phyloP scores from a whole-genome alignment of 2,329 filamentous ascomycete species.

The Camptophora hylomeconis region DNA sequence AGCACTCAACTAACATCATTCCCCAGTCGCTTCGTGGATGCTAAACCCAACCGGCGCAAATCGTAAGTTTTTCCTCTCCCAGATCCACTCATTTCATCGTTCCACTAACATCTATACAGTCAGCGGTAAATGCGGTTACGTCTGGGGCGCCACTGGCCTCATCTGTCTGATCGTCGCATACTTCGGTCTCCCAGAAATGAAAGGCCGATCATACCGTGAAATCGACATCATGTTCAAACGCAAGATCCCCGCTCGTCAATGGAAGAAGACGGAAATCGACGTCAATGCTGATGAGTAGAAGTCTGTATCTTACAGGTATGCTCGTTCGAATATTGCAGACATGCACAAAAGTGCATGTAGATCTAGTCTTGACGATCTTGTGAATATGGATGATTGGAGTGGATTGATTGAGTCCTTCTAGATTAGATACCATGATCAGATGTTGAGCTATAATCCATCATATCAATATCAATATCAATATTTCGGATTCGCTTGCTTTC shows the following conservation, averaged over 20 bases:
- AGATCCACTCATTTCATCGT: not conserved
- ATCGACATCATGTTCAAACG: conserved; percentile 49
- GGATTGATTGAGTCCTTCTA: no score
- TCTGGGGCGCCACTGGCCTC: conserved; percentile 46
- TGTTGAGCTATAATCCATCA: no score
- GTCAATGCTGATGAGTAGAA: conserved; percentile 49
- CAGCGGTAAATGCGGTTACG: conserved; percentile 45
- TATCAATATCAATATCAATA: no score
- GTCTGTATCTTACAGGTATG: no score
- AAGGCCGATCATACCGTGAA: conserved; percentile 45
- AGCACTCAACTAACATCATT: no score
- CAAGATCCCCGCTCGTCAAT: conserved; percentile 38
- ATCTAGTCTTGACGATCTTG: no score
- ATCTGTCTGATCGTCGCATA: conserved; percentile 40
- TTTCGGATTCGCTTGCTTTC: no score
- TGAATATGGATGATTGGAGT: no score
- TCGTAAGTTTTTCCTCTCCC: conserved; percentile 2
- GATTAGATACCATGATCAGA: no score
- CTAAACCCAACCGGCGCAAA: not conserved
- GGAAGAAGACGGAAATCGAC: conserved; percentile 38
- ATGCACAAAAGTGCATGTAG: no score
- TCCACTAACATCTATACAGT: conserved; percentile 16
- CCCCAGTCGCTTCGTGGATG: not conserved
- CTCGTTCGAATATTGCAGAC: no score
- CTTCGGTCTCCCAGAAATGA: conserved; percentile 43